Evolutionary conservation across 2,329 filamentous ascomycete genomes (phyloP), one percentile per base, ranked within the genome.

Genomic region (Beauveria asiatica): DNA sequence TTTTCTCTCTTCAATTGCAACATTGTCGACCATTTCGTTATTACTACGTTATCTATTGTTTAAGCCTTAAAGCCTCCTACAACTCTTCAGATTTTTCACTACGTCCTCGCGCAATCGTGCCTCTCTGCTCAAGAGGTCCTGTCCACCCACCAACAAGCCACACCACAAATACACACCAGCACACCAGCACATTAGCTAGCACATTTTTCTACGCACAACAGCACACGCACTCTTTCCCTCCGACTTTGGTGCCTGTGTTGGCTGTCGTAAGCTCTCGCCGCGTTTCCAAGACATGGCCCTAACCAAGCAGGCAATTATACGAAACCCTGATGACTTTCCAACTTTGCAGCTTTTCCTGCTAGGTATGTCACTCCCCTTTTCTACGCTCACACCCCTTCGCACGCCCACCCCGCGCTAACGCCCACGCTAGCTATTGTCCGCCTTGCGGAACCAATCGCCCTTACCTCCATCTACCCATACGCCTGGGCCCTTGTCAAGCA

Each of bases 391-490:
- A 3, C 48, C 57, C 25, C 49, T 23, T 41, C 19, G 42, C 27
- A 49, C 50, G 13, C 21, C 44, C 42, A 41, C 56, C 39, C 49
- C 49, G 37, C 50, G 54, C 65, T 70, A 60, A 69, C 63, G 1
- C 45, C 23, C 64, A 44, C 4, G 6, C 17, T 61, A 96, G 92
- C 91, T 72, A 90, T 96, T 79, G 92, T 95, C 70, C 90, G 92
- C 64, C 84, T 97, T 66, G 90, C 92, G 57, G 92, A 97, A 74
- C 92, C 92, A 23, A 93, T 97, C 67, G 92, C 92, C 55, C 83
- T 97, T 64, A 96, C 92, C 1, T 94, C 90, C 69, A 94, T 96
- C 73, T 95, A 93, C 68, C 92, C 92, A 21, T 97, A 96, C 73
- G 90, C 90, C 62, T 95, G 89, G 88, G 83, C 88, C 62, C 85